These are phyloP conservation scores for Pelagophyceae sp. DNA, from an alignment of 352 stramenopile genomes.

Conservation along the genomic window DNA sequence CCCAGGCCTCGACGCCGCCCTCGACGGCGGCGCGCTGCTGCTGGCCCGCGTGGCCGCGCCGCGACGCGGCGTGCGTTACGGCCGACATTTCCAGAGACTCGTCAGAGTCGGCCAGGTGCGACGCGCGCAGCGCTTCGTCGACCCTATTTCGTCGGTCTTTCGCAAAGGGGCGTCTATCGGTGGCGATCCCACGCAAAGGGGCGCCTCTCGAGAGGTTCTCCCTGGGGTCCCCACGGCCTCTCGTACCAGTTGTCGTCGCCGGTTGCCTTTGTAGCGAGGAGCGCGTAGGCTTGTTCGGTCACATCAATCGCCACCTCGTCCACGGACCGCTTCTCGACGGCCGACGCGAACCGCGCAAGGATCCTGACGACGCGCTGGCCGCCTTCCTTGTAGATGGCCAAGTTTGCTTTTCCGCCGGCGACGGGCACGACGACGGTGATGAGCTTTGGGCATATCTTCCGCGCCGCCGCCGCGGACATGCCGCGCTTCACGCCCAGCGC, in stretches of 20 bases:
- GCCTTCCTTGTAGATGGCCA: slow-evolving; percentile 36
- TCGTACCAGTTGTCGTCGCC: too few relatives aligned
- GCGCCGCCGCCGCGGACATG: slow-evolving; percentile 26
- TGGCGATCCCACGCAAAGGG: too few relatives aligned
- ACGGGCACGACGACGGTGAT: slow-evolving; percentile 18
- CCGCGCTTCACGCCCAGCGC: slow-evolving; percentile 25
- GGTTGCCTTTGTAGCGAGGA: not conserved
- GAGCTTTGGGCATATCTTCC: slow-evolving; percentile 24
- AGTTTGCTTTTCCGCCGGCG: slow-evolving; percentile 39
- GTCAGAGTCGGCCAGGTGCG: not conserved
- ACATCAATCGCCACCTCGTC: slow-evolving; percentile 46
- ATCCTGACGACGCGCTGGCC: slow-evolving; percentile 31
- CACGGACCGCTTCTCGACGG: slow-evolving; percentile 38
- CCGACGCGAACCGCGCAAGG: slow-evolving; percentile 21
- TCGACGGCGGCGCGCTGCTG: not conserved
- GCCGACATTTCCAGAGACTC: slow-evolving; percentile 4
- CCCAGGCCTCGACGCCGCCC: not conserved
- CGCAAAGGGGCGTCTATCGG: too few relatives aligned
- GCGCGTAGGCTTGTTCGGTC: slow-evolving; percentile 24
- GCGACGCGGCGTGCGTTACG: slow-evolving; percentile 2
- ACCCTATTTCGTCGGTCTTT: too few relatives aligned
- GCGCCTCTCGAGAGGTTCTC: too few relatives aligned
- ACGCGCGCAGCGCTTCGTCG: not conserved
- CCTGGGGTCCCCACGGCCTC: too few relatives aligned
- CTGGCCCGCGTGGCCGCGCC: not conserved